Percentiles rank a stretch among this genome's conserved stretches.
Evolutionary conservation across 2,329 filamentous ascomycete species (phyloP).

Genomic region (Hypoxylon sp.): DNA sequence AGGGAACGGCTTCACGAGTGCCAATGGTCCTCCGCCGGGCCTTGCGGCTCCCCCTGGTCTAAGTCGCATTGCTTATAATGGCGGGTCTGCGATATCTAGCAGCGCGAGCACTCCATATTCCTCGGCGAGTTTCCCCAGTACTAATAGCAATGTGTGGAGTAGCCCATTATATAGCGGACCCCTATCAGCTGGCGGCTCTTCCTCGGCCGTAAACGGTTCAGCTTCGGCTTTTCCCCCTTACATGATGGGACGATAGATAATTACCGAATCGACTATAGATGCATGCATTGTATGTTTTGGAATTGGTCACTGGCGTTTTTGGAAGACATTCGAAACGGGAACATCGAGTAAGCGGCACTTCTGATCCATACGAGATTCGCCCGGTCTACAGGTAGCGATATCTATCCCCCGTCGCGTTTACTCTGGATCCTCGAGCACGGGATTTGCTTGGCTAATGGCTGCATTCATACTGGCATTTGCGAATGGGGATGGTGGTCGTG

Average conservation of each 20-base stretch:
- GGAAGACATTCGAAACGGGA: conserved; percentile 40
- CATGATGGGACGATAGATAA: conserved; percentile 51
- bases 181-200: conserved; percentile 46
- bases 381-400: conserved; percentile 25
- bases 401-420: conserved; percentile 25
- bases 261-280: conserved; percentile 34
- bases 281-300: conserved; percentile 43
- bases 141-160: conserved; percentile 49
- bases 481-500: conserved; percentile 48
- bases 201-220: conserved; percentile 46
- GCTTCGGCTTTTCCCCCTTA: conserved; percentile 48
- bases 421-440: conserved; percentile 45
- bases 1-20: conserved; percentile 75
- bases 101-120: conserved; percentile 48
- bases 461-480: conserved; percentile 53
- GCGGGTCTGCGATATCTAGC: conserved; percentile 41
- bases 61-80: conserved; percentile 49
- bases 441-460: conserved; percentile 51
- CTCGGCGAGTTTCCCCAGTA: conserved; percentile 43
- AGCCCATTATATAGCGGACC: conserved; percentile 49
- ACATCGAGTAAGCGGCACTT: conserved; percentile 23
- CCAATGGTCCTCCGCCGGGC: conserved; percentile 85
- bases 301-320: conserved; percentile 42
- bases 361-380: conserved; percentile 24
- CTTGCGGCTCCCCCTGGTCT: conserved; percentile 82